Evolutionary conservation across 1,284 basidiomycete species (phyloP), one percentile per base, ranked within the genome.

Genomic region (Apiotrichum gracile): DNA sequence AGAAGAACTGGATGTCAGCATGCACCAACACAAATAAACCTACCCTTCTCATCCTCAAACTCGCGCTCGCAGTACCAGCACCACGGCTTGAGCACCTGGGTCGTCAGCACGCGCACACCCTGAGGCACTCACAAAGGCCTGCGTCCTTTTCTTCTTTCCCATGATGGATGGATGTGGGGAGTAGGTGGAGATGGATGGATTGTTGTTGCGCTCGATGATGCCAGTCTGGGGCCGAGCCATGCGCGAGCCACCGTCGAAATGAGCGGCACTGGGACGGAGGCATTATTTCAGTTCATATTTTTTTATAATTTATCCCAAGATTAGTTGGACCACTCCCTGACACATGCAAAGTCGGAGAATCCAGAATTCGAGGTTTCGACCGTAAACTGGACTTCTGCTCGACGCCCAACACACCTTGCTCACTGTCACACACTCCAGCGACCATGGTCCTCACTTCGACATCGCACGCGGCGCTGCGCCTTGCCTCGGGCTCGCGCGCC

Each of bases 11-110:
- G 7, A 55, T 34, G 24, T 29, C 27, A 37, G 49, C 60, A 68
- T 9, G n/a, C 24, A 40, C 38, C 12, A 26, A 25, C 33, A 33
- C 29, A 26, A 34, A 3, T 25, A 24, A 9, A 24, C 60, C 40
- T 35, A 89, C 90, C 90, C 78, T 94, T 94, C 76, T 93, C 91
- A 82, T 96, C 92, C 75, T 96, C 91, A 67, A 96, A 97, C 76
- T 94, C 94, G 73, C 92, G 85, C 78, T 98, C 94, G 80, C 93
- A 97, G 76, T 97, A 97, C 94, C 92, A 97, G 78, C 91, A 94
- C 90, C 91, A 93, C 19, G 91, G 90, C 38, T 88, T 86, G 64
- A 92, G 83, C 56, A 91, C 78, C 89, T 91, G 58, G 43, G 60
- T 10, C 13, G 55, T 58, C 48, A 61, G 55, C 55, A 26, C 12